A percentile compares a stretch with the other conserved stretches of the same genome.
Conservation (phyloP, 352 stramenopile genomes). For the Phytophthora cactorum region DNA sequence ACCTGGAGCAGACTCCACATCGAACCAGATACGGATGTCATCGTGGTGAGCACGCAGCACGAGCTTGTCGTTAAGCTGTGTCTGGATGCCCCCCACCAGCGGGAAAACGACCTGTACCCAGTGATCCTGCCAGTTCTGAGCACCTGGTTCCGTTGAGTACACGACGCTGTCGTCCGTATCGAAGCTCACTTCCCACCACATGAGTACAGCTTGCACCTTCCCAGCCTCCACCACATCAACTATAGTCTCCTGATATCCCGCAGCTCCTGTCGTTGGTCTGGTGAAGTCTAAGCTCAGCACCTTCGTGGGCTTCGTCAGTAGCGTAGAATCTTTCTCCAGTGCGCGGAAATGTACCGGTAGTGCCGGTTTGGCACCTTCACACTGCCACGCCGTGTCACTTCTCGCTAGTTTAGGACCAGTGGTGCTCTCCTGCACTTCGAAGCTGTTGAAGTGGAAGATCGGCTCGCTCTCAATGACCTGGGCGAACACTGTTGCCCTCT, state of each 20-base stretch:
- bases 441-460: conserved; percentile 77
- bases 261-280: conserved; percentile 28
- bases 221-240: conserved; percentile 45
- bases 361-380: conserved; percentile 65
- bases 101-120: conserved; percentile 85
- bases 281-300: conserved; percentile 80
- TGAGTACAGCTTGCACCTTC: conserved; percentile 68
- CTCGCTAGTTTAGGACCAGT: conserved; percentile 43
- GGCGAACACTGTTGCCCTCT: conserved; percentile 70
- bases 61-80: conserved; percentile 35
- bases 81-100: conserved; percentile 40
- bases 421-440: conserved; percentile 25
- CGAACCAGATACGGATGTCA: conserved; percentile 84
- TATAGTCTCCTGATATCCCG: conserved; percentile 44
- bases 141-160: conserved; percentile 71
- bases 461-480: conserved; percentile 71
- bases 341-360: conserved; percentile 71
- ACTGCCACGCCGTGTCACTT: conserved; percentile 63
- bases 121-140: conserved; percentile 86
- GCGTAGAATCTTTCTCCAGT: conserved; percentile 40
- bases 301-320: conserved; percentile 47
- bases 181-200: conserved; percentile 86
- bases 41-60: conserved; percentile 69
- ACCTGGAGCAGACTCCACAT: conserved; percentile 41
- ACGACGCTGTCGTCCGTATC: conserved; percentile 51